Base-by-base conservation (phyloP, 2,329 filamentous ascomycete genomes). In the Gaeumannomyces sp. region DNA sequence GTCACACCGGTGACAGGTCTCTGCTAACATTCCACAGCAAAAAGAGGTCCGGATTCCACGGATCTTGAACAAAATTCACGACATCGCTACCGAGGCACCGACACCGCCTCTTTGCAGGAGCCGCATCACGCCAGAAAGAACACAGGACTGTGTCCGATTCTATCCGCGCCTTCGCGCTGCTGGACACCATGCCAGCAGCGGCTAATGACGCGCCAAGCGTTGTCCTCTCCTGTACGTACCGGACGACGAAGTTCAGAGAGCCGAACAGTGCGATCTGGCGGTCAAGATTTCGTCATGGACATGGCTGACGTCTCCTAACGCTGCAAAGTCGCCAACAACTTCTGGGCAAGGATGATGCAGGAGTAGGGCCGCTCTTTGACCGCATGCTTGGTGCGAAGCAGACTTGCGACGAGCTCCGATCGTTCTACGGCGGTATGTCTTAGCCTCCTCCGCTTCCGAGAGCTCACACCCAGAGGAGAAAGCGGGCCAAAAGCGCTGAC, bases 301-400 rank as follows among this genome's bases (percentile, higher is more conserved):
- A 29, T 27, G 10, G 33, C 53, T 58, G 16, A 38, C 31, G 16
- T 28, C 25, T 25, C 25, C 29, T 38, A 25, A 53, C 45, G 22
- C 22, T 8, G 19, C 45, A 53, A 53, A 93, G 93, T 99, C 80
- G 94, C 95, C 73, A 99, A 99, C 81, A 99, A 99, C 76, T 99
- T 99, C 78, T 99, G 95, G 95, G 95, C 69, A 98, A 96, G 82
- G 94, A 98, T 76, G 95, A 99, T 82, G 95, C 94, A 63, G 96
- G 95, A 75, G 93, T 99, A 73, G 84, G 84, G 60, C 96, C 95
- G 66, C 86, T 99, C 73, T 84, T 99, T 35, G 92, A 94, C 76
- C 94, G 95, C 73, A 96, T 99, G 92, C 89, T 92, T 74, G 89
- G 89, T 77, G 92, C 95, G 61, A 99, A 99, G 81, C 87, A 90